Base-by-base conservation (phyloP, 108 stramenopile species). In the Fragilaria radians region DNA sequence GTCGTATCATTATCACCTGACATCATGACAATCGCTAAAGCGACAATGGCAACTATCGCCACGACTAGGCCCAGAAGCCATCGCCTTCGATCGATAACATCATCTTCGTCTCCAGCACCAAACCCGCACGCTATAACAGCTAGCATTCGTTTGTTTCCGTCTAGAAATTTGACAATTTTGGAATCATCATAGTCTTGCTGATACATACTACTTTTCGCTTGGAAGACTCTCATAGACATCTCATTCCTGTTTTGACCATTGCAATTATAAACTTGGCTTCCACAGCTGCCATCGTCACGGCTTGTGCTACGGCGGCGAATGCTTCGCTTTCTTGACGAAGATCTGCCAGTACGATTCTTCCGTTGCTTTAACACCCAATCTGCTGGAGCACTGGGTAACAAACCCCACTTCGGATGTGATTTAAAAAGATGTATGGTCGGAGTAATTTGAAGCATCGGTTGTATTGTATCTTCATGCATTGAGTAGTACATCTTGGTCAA, bases 281-380 rank as follows among this genome's bases (percentile, higher is more conserved):
- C 26, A 32, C 42, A 32, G 14, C 17, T 28, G 26, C 55, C 64
- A 54, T 32, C 29, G 23, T 34, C 62, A 11, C 31, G n/a, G n/a
- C 62, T 55, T 24, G 25, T n/a, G 23, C 22, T 24, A 54, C 64
- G 68, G 52, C 65, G 59, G 18, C 76, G 75, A n/a, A n/a, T n/a
- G n/a, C n/a, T n/a, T n/a, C n/a, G n/a, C n/a, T n/a, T n/a, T n/a
- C n/a, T n/a, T n/a, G n/a, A n/a, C n/a, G n/a, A n/a, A n/a, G n/a
- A n/a, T n/a, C n/a, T n/a, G n/a, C n/a, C n/a, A n/a, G n/a, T n/a
- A 22, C 80, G 66, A 70, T 78, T 68, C 46, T 80, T 82, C 5
- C 81, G 67, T 61, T 85, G 85, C 32, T 78, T 64, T 7, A 82
- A 26, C 3, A 82, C 80, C 83, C 83, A 84, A 54, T 87, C 89